A percentile compares a stretch with the other conserved stretches of the same genome.
Conservation (phyloP, 176 grass and related monocot species). For the Themeda triandra region DNA sequence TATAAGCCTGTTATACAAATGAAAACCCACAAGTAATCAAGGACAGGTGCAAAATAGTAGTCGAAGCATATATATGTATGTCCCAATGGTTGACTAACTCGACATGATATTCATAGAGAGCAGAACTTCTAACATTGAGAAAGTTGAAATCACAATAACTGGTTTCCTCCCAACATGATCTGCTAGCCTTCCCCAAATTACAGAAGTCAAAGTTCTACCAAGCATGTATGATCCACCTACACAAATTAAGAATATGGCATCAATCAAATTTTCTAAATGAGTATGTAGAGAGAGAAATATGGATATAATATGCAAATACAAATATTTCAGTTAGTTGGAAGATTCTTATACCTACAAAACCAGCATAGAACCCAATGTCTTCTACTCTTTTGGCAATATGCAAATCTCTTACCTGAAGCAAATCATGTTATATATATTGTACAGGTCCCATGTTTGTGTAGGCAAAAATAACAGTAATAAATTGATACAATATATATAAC, state of each 20-base stretch:
- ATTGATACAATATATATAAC: background rate
- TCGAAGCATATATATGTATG: too few relatives aligned
- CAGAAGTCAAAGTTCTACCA: conserved; percentile 58
- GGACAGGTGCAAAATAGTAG: too few relatives aligned
- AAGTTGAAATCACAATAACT: conserved; percentile 36
- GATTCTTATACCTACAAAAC: too few relatives aligned
- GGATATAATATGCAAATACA: too few relatives aligned
- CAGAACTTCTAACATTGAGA: conserved; percentile 40
- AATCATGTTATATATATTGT: too few relatives aligned
- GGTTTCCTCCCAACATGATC: conserved; percentile 62
- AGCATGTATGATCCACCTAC: conserved; percentile 77
- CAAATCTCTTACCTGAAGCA: too few relatives aligned
- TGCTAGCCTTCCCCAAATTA: conserved; percentile 46
- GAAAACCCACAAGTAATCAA: background rate
- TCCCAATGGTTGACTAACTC: background rate
- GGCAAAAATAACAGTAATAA: too few relatives aligned
- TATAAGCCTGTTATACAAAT: conserved; percentile 36
- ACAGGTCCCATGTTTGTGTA: too few relatives aligned
- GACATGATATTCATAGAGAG: background rate
- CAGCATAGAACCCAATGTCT: too few relatives aligned
- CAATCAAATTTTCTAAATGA: background rate
- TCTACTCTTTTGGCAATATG: too few relatives aligned
- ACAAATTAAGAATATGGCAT: conserved; percentile 3
- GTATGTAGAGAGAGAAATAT: too few relatives aligned
- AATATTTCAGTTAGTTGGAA: too few relatives aligned